Percentiles rank a stretch among this genome's conserved stretches.
phyloP scores from a whole-genome alignment of 2,329 filamentous ascomycete genomes.

The Thermothelomyces thermophilus region DNA sequence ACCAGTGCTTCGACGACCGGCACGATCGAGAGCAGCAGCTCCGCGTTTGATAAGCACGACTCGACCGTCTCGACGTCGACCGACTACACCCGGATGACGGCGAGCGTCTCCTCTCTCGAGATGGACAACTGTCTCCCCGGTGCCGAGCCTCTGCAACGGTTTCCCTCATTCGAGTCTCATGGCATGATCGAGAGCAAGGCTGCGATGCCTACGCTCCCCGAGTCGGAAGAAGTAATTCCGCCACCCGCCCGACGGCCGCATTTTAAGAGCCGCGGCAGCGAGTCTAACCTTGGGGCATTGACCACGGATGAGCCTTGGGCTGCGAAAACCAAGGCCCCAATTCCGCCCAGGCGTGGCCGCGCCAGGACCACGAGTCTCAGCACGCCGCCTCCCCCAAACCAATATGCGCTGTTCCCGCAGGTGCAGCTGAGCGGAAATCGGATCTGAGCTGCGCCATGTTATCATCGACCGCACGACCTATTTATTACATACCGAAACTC shows the following conservation, averaged over 20 bases:
- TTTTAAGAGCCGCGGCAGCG: constrained; percentile 26
- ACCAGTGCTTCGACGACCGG: constrained; percentile 50
- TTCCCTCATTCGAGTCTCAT: constrained; percentile 22
- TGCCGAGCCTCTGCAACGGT: constrained; percentile 19
- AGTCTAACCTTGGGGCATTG: constrained; percentile 24
- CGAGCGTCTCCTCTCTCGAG: constrained; percentile 42
- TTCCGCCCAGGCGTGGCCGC: constrained; percentile 31
- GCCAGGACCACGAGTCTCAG: constrained; percentile 43
- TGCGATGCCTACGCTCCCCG: constrained; percentile 24
- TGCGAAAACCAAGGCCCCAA: constrained; percentile 23
- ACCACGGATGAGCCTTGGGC: constrained; percentile 18
- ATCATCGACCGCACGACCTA: background rate
- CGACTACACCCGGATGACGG: constrained; percentile 47
- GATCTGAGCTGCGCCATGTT: constrained; percentile 14
- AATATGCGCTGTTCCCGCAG: constrained; percentile 41
- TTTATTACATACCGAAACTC: background rate
- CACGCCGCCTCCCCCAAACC: constrained; percentile 39
- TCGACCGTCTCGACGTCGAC: constrained; percentile 50
- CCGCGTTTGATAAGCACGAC: constrained; percentile 45
- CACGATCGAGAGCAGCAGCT: constrained; percentile 42
- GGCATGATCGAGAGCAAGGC: constrained; percentile 20
- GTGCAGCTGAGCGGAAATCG: constrained; percentile 22
- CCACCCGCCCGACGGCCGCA: constrained; percentile 20
- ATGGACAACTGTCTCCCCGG: constrained; percentile 27
- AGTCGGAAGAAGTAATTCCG: constrained; percentile 29